Evolutionary conservation across 805 yeast genomes (phyloP).

Genomic region (Scheffersomyces ergatensis): DNA sequence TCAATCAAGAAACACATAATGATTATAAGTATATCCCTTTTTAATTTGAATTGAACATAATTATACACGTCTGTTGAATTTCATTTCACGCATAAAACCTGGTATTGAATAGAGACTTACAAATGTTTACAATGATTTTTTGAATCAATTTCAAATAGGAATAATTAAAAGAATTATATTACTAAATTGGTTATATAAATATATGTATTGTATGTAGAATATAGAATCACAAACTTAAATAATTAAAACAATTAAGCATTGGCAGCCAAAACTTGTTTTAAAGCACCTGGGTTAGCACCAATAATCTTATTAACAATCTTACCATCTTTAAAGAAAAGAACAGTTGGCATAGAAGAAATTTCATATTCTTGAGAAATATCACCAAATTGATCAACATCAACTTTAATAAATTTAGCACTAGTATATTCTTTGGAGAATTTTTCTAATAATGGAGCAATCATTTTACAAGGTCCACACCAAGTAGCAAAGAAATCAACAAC

Average conservation of each 20-base stretch:
- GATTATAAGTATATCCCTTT: too few species aligned
- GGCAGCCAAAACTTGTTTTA: conserved; percentile 64
- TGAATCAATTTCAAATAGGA: too few species aligned
- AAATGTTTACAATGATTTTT: too few species aligned
- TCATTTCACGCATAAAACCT: too few species aligned
- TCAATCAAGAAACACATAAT: too few species aligned
- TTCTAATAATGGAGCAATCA: conserved; percentile 91
- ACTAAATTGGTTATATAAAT: too few species aligned
- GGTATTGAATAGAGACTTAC: too few species aligned
- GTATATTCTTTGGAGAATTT: conserved; percentile 69
- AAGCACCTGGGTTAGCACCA: conserved; percentile 87
- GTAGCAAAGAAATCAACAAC: conserved; percentile 95
- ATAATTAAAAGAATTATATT: too few species aligned
- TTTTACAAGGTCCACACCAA: conserved; percentile 99
- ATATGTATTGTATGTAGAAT: too few species aligned
- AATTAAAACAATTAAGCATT: conserved; percentile 37
- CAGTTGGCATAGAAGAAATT: conserved; percentile 58
- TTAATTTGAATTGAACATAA: too few species aligned
- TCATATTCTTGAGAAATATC: conserved; percentile 69
- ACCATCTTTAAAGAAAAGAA: conserved; percentile 80
- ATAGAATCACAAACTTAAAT: too few species aligned
- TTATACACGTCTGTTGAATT: too few species aligned
- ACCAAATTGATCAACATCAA: conserved; percentile 85
- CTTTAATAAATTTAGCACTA: conserved; percentile 75
- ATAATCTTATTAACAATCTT: conserved; percentile 73